Base-by-base conservation (phyloP, 306 rosid species). In the Malus sieversii region DNA sequence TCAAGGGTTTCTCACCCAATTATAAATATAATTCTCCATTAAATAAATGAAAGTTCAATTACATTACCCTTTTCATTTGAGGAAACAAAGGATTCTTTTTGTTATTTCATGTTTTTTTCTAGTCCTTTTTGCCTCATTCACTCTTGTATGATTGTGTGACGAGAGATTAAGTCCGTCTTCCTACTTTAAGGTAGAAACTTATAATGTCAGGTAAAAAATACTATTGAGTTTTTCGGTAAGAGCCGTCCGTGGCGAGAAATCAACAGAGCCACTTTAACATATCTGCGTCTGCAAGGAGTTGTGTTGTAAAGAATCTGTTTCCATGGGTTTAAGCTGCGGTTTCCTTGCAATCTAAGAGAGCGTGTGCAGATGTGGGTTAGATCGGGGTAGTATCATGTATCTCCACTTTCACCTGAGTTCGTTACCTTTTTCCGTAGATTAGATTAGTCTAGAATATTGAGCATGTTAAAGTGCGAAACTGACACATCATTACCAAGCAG, bases 1-100 rank as follows among this genome's bases (percentile, higher is more conserved):
- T 71, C 67, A 33, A 62, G 76, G 70, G 55, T 45, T 80, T 38
- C 13, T 71, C 38, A 19, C 82, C 76, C 75, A 80, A 52, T 59
- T 78, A 75, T 59, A 23, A 19, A 63, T 63, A 53, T 52, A 40
- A 42, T 66, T 70, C 27, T 20, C 10, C 44, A 61, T 75, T 32
- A 75, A 11, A 75, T 53, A 75, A 70, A 70, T 22, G 63, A 25
- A 70, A 40, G 19, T 55, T 59, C 23, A 40, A 10, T 58, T 27
- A 4, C 48, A 25, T 5, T 45, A 4, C 53, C 67, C 42, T 35
- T 30, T 16, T 23, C 73, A 40, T 40, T 55, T 27, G 52, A 20
- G 60, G 58, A 78, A 64, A 25, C 13, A 19, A 48, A 48, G 68
- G 48, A 8, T 15, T 22, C 51, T 55, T 55, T 33, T n/a, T 71